Conservation (phyloP, 2,329 filamentous ascomycete genomes). For the Sarocladiaceae sp. region DNA sequence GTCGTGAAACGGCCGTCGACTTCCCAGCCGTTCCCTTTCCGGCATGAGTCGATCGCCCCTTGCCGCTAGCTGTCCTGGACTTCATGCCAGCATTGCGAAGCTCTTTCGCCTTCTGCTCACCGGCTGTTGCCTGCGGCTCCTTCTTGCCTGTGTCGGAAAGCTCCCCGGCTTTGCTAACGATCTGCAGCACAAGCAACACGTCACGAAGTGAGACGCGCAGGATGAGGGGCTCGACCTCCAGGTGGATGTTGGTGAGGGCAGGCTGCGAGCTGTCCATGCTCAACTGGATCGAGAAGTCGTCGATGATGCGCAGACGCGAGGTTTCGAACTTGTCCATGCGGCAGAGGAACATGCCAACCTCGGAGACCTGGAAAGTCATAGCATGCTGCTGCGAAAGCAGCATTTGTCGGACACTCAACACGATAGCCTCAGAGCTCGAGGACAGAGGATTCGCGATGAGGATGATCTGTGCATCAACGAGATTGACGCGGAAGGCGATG, state of each 20-base stretch:
- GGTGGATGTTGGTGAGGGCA: conserved; percentile 71
- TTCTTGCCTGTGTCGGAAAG: conserved; percentile 60
- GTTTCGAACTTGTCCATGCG: conserved; percentile 98
- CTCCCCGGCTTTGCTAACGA: conserved; percentile 85
- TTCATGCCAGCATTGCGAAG: conserved; percentile 46
- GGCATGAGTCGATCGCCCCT: conserved; percentile 49
- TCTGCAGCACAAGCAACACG: conserved; percentile 90
- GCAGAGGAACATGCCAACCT: conserved; percentile 97
- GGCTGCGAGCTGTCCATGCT: conserved; percentile 70
- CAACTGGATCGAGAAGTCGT: conserved; percentile 90
- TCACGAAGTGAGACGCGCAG: conserved; percentile 87
- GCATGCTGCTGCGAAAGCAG: conserved; percentile 91
- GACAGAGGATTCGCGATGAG: conserved; percentile 92
- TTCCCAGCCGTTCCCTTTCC: conserved; percentile 34
- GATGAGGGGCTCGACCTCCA: conserved; percentile 88
- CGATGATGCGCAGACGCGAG: conserved; percentile 83
- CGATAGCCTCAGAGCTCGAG: conserved; percentile 89
- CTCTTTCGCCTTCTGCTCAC: conserved; percentile 54
- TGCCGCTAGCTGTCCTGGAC: conserved; percentile 53
- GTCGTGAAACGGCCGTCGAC: conserved; percentile 25
- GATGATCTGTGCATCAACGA: conserved; percentile 95
- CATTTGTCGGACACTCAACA: conserved; percentile 89
- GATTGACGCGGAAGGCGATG: conserved; percentile 83
- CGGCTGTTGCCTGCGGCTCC: conserved; percentile 23
- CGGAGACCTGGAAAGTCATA: conserved; percentile 85